phyloP scores from a whole-genome alignment of 2,329 filamentous ascomycete genomes.

The Colletotrichum simmondsii region DNA sequence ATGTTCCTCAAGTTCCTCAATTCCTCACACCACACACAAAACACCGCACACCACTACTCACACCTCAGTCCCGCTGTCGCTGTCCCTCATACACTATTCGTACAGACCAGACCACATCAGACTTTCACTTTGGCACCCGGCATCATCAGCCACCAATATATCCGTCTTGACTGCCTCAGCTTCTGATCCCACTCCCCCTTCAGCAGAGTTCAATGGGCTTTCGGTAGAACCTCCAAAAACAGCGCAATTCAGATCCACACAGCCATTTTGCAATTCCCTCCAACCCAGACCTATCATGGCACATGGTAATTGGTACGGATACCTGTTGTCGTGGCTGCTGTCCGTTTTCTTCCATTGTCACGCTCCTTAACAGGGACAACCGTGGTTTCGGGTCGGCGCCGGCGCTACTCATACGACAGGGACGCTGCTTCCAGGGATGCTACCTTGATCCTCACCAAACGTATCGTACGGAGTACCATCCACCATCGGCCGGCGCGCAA shows the following conservation, averaged over 20 bases:
- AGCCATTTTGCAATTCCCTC: background rate
- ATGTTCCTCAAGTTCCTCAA: slow-evolving; percentile 14
- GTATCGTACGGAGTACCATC: background rate
- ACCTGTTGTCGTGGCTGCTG: background rate
- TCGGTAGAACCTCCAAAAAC: background rate
- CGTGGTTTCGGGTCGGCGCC: slow-evolving; percentile 16
- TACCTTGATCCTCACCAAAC: slow-evolving; percentile 3
- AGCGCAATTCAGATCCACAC: background rate
- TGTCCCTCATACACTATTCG: too few relatives aligned
- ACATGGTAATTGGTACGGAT: background rate
- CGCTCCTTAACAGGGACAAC: slow-evolving; percentile 15
- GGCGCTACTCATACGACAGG: slow-evolving; percentile 9
- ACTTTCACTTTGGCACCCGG: background rate
- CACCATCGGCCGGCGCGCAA: background rate
- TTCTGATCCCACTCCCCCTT: background rate
- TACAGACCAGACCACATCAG: too few relatives aligned
- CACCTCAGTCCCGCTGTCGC: too few relatives aligned
- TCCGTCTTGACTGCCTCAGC: background rate
- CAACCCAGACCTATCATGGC: background rate
- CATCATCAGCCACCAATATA: background rate
- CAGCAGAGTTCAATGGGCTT: background rate
- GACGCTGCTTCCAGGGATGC: slow-evolving; percentile 11
- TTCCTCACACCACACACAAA: background rate
- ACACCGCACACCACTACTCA: too few relatives aligned
- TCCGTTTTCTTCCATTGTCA: background rate